Conservation (phyloP, 2,329 filamentous ascomycete genomes). For the Ophiostoma triangulosporum region DNA sequence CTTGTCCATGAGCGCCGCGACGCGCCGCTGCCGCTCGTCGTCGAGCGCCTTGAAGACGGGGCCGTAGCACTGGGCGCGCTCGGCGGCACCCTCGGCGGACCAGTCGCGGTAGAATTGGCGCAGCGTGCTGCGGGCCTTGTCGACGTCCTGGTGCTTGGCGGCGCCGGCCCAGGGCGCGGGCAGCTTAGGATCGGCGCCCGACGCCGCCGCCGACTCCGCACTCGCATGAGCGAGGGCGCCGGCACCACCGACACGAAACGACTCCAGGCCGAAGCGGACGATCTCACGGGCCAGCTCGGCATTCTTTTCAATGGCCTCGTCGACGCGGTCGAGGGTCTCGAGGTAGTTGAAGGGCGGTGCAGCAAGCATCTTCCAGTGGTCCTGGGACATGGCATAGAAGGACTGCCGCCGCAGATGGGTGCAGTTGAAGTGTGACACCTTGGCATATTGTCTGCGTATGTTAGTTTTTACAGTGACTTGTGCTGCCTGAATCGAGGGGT, state of each 20-base stretch:
- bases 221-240: neutral
- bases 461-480: no score
- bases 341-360: slow-evolving; percentile 72
- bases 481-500: no score
- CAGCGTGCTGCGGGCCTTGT: slow-evolving; percentile 85
- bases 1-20: slow-evolving; percentile 8
- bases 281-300: slow-evolving; percentile 72
- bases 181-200: slow-evolving; percentile 30
- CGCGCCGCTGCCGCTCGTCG: slow-evolving; percentile 24
- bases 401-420: slow-evolving; percentile 83
- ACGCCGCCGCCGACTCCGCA: neutral
- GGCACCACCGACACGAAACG: slow-evolving; percentile 40
- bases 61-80: slow-evolving; percentile 64
- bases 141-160: slow-evolving; percentile 61
- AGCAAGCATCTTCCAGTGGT: slow-evolving; percentile 73
- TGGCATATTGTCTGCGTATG: slow-evolving; percentile 60
- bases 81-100: slow-evolving; percentile 61
- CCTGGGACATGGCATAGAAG: slow-evolving; percentile 78
- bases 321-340: slow-evolving; percentile 62
- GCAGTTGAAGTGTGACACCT: slow-evolving; percentile 73
- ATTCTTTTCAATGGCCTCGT: slow-evolving; percentile 81
- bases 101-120: slow-evolving; percentile 94
- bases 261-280: slow-evolving; percentile 50
- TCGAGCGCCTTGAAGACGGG: slow-evolving; percentile 57
- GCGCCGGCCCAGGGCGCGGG: slow-evolving; percentile 52